Evolutionary conservation across 176 grass and related monocot species (phyloP), one percentile per base, ranked within the genome.

Genomic region (Phoenix roebelenii): DNA sequence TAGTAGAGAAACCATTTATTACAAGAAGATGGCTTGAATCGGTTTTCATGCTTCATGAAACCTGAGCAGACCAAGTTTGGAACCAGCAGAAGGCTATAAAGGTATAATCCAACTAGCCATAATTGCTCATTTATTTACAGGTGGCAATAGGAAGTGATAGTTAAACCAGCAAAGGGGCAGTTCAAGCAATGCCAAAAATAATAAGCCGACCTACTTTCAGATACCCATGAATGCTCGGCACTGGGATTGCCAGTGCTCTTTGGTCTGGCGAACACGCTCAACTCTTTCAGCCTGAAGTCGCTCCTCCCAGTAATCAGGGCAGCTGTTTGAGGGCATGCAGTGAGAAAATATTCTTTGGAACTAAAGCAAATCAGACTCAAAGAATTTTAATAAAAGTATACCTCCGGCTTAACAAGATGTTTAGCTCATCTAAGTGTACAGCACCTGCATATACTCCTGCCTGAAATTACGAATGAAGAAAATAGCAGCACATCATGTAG

Each of bases 221-320:
- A 90, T 79, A 12, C 86, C 86, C 72, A 96, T 70, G 58, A 96
- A 89, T 59, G 72, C 68, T 64, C 75, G 82, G 54, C 77, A 74
- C 25, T 82, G 80, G 6, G 74, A 68, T 16, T 87, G 68, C 91
- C 91, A 90, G 15, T 90, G 86, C 54, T 90, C 83, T 68, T 96
- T 90, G 23, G 77, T 57, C 68, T 84, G 75, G 16, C 71, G 91
- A 62, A 96, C 67, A 24, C 80, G 83, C 35, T 96, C 77, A 3
- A 81, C 69, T 69, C 82, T 72, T 74, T 95, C 90, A 48, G 67
- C 69, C 65, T 66, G 55, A 44, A 67, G 56, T 20, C 86, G 60
- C 28, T 76, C 67, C 72, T 90, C 67, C 91, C 86, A 96, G 16
- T 87, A 86, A 5, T 90, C 83, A 7, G 91, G 86, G 70, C 83